These are phyloP conservation scores for Fusarium oxysporum DNA, from an alignment of 2,329 filamentous ascomycete genomes.

Conservation along the genomic window DNA sequence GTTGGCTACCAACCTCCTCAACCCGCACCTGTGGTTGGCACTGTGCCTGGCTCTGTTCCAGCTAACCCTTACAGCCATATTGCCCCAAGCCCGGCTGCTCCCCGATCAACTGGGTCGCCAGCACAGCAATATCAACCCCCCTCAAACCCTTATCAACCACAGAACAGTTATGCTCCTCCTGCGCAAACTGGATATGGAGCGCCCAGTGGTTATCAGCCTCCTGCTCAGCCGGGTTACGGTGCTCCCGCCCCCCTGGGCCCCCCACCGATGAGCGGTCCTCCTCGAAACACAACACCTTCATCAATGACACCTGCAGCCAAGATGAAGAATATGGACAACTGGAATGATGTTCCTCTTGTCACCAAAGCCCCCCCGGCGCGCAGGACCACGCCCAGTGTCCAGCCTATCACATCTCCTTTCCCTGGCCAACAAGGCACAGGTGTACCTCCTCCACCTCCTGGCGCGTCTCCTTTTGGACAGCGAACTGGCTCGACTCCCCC, in stretches of 20 bases:
- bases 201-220: conserved; percentile 63
- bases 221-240: conserved; percentile 55
- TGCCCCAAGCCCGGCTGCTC: conserved; percentile 48
- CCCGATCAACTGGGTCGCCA: conserved; percentile 38
- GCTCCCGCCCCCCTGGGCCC: conserved; percentile 50
- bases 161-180: conserved; percentile 39
- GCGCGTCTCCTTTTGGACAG: conserved; percentile 65
- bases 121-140: conserved; percentile 54
- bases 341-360: conserved; percentile 96
- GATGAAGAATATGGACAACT: conserved; percentile 79
- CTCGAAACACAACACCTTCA: conserved; percentile 74
- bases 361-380: conserved; percentile 75
- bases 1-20: conserved; percentile 64
- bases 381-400: conserved; percentile 77
- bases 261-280: conserved; percentile 53
- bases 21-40: conserved; percentile 44
- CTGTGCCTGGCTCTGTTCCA: conserved; percentile 34
- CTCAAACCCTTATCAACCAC: conserved; percentile 52
- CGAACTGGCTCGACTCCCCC: conserved; percentile 76
- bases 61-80: conserved; percentile 57
- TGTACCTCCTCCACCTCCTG: conserved; percentile 66
- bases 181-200: conserved; percentile 54
- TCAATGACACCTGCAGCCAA: conserved; percentile 73
- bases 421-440: conserved; percentile 69
- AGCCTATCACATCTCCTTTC: conserved; percentile 81